Evolutionary conservation across 1,284 basidiomycete species (phyloP).

Genomic region (Ceratobasidium sp.): DNA sequence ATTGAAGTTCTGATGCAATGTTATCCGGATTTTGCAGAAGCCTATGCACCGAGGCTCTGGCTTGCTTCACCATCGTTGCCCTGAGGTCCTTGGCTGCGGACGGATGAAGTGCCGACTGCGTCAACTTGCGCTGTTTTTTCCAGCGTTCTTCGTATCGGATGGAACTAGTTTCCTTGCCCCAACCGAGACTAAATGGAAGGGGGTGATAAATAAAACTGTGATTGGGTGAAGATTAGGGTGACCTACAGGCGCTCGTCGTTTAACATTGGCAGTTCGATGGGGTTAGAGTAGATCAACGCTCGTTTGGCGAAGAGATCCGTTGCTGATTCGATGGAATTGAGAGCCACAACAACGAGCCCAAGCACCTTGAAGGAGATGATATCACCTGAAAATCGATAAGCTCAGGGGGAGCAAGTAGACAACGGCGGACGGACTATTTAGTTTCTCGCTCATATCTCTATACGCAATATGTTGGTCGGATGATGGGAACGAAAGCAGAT

Average conservation of each 20-base stretch:
- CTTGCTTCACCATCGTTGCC: constrained; percentile 14
- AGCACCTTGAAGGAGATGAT: constrained; percentile 25
- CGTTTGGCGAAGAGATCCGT: constrained; percentile 45
- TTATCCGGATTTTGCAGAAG: constrained; percentile 11
- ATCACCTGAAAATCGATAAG: constrained; percentile 8
- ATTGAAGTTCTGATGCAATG: constrained; percentile 1
- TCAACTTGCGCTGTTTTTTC: constrained; percentile 19
- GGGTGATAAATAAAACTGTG: not conserved
- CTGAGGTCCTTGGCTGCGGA: not conserved
- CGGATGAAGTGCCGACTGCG: constrained; percentile 17
- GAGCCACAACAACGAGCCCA: constrained; percentile 39
- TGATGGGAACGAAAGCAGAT: not conserved
- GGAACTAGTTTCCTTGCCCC: constrained; percentile 6
- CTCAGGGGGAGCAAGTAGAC: too few relatives aligned
- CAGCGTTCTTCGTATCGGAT: constrained; percentile 14
- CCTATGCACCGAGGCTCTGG: not conserved
- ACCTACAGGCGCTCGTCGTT: constrained; percentile 10
- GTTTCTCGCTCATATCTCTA: not conserved
- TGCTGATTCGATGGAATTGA: constrained; percentile 44
- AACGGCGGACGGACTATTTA: not conserved
- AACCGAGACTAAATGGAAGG: not conserved
- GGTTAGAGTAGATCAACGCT: constrained; percentile 41
- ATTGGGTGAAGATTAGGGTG: not conserved
- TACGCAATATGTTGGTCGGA: constrained; percentile 7
- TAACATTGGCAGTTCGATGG: constrained; percentile 26